Base-by-base conservation (phyloP, 1,139 yeast species). In the Taphrina flavorubra region DNA sequence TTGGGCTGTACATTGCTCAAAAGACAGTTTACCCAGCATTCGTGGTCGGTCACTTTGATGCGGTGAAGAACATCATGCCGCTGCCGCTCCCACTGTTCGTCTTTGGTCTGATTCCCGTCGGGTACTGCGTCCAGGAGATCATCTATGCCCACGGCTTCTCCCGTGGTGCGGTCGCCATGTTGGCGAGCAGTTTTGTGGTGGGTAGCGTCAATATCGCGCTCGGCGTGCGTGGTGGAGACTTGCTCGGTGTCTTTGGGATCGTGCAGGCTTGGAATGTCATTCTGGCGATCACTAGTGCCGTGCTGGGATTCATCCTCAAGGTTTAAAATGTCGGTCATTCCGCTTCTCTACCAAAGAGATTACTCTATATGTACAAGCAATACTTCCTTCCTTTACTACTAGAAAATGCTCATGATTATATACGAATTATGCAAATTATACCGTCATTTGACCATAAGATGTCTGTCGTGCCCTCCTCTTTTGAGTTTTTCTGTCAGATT, bases 61-160 rank as follows among this genome's bases (percentile, higher is more conserved):
- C 51, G 1, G 47, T 57, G 42, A 58, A 42, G 51, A 40, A 56
- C 36, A 46, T 67, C 49, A 47, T 53, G 46, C 57, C 63, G 34
- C 36, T 51, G 25, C 68, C 68, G n/a, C 67, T 62, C 2, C 68
- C 68, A 14, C 39, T 67, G 16, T 53, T 67, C 37, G 42, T 62
- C 6, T 18, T 62, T 46, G 62, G 57, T 6, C 46, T 67, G 31
- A 31, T 67, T 13, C 69, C 69, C 6, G 49, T 51, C 20, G 61
- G 51, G 31, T 67, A 56, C 20, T 42, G 61, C 42, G 18, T 67
- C 25, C 69, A 62, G 51, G 67, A 62, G 31, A 36, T 62, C 25
- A 31, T 67, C 42, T 55, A 47, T 44, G 49, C 47, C 37, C 51
- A 63, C 46, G 69, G 68, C n/a, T 39, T 61, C 34, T 39, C 39